Evolutionary conservation across 2,329 filamentous ascomycete species (phyloP).

Genomic region (Epichloe uncinata): DNA sequence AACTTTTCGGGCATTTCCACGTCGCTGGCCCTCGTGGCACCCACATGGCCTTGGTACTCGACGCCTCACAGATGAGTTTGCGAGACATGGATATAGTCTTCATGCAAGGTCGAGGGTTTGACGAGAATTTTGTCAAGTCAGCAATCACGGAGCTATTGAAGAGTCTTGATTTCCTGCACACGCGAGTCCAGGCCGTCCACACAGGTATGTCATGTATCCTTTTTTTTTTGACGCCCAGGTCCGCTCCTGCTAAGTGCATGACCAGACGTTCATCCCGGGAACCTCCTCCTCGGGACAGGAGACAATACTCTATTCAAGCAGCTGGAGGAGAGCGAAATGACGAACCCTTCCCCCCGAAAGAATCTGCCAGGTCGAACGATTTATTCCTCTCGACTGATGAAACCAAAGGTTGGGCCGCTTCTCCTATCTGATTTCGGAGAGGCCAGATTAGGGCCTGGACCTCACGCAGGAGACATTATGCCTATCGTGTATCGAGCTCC

Average conservation of each 20-base stretch:
- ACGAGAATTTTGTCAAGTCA: not conserved
- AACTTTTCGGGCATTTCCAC: not conserved
- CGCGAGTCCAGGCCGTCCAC: not conserved
- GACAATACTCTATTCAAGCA: not conserved
- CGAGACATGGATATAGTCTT: not conserved
- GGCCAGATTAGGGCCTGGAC: not conserved
- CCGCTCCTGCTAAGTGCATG: too few species aligned
- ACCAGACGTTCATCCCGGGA: not conserved
- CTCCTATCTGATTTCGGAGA: not conserved
- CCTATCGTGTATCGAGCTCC: slow-evolving; percentile 5
- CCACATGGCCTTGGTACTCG: not conserved
- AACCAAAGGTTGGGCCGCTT: slow-evolving; percentile 2
- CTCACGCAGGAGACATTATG: slow-evolving; percentile 18
- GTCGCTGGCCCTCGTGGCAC: not conserved
- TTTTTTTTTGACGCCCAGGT: too few species aligned
- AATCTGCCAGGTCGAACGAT: not conserved
- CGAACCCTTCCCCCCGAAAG: not conserved
- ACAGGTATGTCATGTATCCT: not conserved
- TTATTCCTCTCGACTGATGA: not conserved
- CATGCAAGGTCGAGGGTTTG: not conserved
- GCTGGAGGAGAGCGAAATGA: not conserved
- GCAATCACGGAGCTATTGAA: not conserved
- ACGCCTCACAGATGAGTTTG: not conserved
- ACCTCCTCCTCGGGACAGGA: not conserved
- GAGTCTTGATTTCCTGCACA: not conserved